Percentiles rank a stretch among this genome's conserved stretches.
Evolutionary conservation across 805 yeast genomes (phyloP).

Genomic region (Ogataea pilisensis): DNA sequence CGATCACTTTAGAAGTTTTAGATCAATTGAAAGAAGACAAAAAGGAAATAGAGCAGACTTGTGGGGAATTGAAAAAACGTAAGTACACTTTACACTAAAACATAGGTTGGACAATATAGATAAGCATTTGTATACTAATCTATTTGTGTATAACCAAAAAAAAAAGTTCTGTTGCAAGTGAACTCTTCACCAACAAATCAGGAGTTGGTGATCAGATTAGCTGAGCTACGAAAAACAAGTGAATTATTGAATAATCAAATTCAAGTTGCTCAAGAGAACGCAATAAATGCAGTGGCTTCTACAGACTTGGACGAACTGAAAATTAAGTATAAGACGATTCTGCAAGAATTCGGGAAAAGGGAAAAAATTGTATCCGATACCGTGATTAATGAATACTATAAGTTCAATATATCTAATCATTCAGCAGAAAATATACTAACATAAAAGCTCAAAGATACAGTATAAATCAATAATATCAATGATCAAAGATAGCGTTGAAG

Average conservation of each 20-base stretch:
- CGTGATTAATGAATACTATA: too few relatives aligned
- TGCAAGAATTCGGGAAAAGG: background rate
- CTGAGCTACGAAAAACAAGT: background rate
- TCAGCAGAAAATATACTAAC: background rate
- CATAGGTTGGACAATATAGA: too few relatives aligned
- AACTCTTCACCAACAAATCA: too few relatives aligned
- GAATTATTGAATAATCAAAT: background rate
- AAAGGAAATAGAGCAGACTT: background rate
- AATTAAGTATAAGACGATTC: background rate
- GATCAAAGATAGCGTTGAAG: conserved; percentile 13
- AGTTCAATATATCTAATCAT: too few relatives aligned
- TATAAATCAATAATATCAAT: conserved; percentile 5
- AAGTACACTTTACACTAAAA: background rate
- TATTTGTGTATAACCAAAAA: too few relatives aligned
- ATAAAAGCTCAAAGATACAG: background rate
- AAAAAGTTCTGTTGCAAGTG: too few relatives aligned
- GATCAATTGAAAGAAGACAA: conserved; percentile 2
- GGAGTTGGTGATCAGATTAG: background rate
- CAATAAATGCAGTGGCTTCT: background rate
- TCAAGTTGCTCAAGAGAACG: background rate
- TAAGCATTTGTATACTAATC: too few relatives aligned
- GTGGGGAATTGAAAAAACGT: conserved; percentile 5
- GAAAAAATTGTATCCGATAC: conserved; percentile 1
- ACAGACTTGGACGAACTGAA: background rate
- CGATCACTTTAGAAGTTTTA: conserved; percentile 4